Evolutionary conservation across 352 stramenopile genomes (phyloP), one percentile per base, ranked within the genome.

Genomic region (Aphanomyces stellatus): DNA sequence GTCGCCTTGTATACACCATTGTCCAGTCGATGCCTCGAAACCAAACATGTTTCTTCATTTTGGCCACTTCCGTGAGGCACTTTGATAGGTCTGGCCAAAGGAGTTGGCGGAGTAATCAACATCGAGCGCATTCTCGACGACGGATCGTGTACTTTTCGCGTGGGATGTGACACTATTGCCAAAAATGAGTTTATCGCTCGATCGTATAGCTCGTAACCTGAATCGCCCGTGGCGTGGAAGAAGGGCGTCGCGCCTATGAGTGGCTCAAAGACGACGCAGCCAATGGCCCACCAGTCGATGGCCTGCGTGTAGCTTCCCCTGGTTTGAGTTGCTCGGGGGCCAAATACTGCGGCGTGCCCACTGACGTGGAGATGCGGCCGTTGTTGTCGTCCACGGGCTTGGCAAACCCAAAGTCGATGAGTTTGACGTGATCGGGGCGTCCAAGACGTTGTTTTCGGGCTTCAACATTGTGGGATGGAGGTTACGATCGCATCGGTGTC

Each of bases 361-460:
- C 74, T 6, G 67, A 79, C 4, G 84, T 88, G n/a, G 69, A 78
- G 4, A 75, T 76, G 25, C 81, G 78, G 13, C 17, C n/a, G 42
- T 51, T 51, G 48, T 84, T 78, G n/a, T 60, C 70, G 2, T 40
- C 37, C 37, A 87, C 43, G 17, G 69, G 63, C 55, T 86, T 85
- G 40, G 76, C 70, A 62, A 92, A 88, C 2, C 83, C 81, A 35
- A 90, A 78, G 65, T 92, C 84, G 0, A 90, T 75, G 41, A 90
- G 75, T 48, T 78, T 83, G 43, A 90, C 62, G 63, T 92, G 81
- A 0, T 82, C 84, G 4, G 37, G 2, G 75, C 73, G 49, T 92
- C 84, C 43, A 97, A 71, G 62, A 97, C 62, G 51, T 97, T 78
- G 68, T 97, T 97, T 57, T 96, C 87, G 4, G 88, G 88, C 72